Conservation (phyloP, 257 asterid species). For the Przewalskia tangutica region DNA sequence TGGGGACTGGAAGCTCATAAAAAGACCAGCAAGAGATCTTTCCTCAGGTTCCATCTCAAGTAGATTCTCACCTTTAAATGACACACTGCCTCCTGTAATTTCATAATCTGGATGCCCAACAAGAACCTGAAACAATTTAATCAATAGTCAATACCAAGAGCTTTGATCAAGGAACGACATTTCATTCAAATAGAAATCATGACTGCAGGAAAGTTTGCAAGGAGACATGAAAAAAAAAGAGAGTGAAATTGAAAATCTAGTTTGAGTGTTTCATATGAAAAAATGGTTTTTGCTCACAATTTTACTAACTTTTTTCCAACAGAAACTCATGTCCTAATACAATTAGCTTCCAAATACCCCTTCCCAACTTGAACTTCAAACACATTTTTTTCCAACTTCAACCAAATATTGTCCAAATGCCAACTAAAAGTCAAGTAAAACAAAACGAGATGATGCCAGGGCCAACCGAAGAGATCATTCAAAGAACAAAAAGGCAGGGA, state of each 20-base stretch:
- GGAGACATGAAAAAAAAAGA: background rate
- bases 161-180: background rate
- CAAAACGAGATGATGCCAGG: background rate
- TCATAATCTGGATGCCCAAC: conserved; percentile 99
- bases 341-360: background rate
- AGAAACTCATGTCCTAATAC: background rate
- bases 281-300: background rate
- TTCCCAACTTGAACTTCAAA: background rate
- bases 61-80: conserved; percentile 78
- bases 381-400: background rate
- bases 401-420: background rate
- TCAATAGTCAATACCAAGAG: conserved; percentile 14
- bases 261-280: background rate
- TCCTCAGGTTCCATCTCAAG: conserved; percentile 94
- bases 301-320: background rate
- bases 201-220: background rate
- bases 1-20: conserved; percentile 97
- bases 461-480: background rate
- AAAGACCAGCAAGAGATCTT: conserved; percentile 88
- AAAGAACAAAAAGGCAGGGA: background rate
- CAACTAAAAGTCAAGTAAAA: background rate
- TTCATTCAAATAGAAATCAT: background rate
- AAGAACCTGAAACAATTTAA: conserved; percentile 60
- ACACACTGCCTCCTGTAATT: conserved; percentile 72
- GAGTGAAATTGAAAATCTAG: background rate